Base-by-base conservation (phyloP, 495 filamentous ascomycete species). In the Penicillium salamii region DNA sequence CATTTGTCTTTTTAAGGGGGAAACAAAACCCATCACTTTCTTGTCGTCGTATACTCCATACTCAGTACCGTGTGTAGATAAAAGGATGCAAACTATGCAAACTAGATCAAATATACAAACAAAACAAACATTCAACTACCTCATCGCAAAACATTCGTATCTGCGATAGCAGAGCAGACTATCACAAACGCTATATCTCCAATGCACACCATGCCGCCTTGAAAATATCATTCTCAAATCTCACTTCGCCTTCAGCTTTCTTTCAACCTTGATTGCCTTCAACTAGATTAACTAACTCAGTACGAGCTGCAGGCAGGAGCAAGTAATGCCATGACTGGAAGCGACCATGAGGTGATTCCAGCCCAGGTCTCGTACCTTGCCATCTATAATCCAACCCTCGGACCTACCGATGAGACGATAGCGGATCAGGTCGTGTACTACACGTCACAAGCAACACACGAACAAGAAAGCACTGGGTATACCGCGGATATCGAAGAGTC, bases 381-480 rank as follows among this genome's bases (percentile, higher is more conserved):
- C 49, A 91, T 97, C 66, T 97, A 95, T 75, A 97, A 96, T 63
- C 93, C 93, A 20, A 83, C 83, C 12, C 79, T 97, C n/a, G 89
- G 90, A 54, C 74, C 78, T 9, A 90, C 86, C 42, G 95, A 97
- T 63, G 89, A 96, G 65, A 95, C 89, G 2, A 65, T 96, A 55
- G 78, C 81, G 32, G 82, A 99, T 61, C 93, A 99, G 65, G 86
- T 97, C 47, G 88, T 96, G 46, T 97, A 96, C 77, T 89, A 87
- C 67, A 90, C 88, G 38, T 79, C 82, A 20, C 61, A 64, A 41
- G 40, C 67, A 15, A 68, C 47, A 42, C 57, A 63, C 41, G 59
- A 49, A 43, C 63, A 50, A 47, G 62, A 49, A 47, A 55, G 65
- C 33, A 62, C 71, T 55, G 65, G 72, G 57, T 61, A 63, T 49